Evolutionary conservation across 306 rosid genomes (phyloP), one percentile per base, ranked within the genome.

Genomic region (Cucurbita maxima): DNA sequence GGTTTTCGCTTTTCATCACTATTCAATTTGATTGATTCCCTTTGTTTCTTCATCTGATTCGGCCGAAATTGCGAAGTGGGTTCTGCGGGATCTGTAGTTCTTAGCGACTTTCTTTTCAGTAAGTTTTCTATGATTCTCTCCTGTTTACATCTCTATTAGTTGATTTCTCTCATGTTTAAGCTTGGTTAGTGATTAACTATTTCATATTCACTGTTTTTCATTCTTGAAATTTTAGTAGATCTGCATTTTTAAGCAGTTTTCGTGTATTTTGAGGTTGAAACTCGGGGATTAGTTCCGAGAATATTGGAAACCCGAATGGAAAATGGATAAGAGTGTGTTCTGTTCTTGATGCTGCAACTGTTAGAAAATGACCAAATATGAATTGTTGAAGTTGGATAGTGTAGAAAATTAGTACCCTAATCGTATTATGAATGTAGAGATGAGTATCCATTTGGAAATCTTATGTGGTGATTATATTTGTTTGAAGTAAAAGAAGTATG

Each of bases 31-130:
- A 75, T 78, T 34, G 71, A 60, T 81, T 75, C 66, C 77, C 69
- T 58, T 60, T 70, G 58, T 47, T 67, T 85, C 57, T 75, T 75
- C 62, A 79, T 79, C 87, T 79, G 92, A 90, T 90, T 84, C 74
- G 81, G 73, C 81, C 72, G 44, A 71, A 74, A 50, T 76, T 43
- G 7, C 77, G 62, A 71, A 68, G 76, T 77, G 68, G 75, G 54
- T 87, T 86, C 80, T 79, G 80, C 85, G 84, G 85, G 88, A 80
- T 84, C 81, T 81, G 70, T 67, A 25, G 79, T 82, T 72, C 18
- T 79, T 79, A 81, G 79, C 84, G 80, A 61, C 76, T 79, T 41
- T 63, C 67, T 13, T 3, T 43, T 47, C 9, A 68, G 94, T 90
- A 82, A 86, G 90, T 79, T 50, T 77, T 48, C 1, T 52, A 14